A percentile compares a stretch with the other conserved stretches of the same genome.
Evolutionary conservation across 1,284 basidiomycete genomes (phyloP).

Genomic region (Termitomyces sp.): DNA sequence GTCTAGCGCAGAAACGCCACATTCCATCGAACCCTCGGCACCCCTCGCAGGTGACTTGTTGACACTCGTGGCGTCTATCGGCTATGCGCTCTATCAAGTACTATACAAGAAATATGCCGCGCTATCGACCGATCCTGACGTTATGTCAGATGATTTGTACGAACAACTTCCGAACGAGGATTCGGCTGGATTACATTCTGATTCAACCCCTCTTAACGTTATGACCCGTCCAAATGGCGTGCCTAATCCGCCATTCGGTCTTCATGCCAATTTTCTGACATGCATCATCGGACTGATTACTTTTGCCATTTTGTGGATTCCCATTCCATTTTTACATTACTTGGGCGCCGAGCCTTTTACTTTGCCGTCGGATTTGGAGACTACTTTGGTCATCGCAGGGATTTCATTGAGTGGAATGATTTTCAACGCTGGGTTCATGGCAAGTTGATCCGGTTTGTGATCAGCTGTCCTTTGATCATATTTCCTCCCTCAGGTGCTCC

Average conservation of each 20-base stretch:
- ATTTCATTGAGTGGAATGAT: constrained; percentile 63
- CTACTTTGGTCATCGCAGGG: constrained; percentile 47
- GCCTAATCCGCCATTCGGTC: constrained; percentile 65
- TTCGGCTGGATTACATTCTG: constrained; percentile 12
- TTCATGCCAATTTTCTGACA: constrained; percentile 74
- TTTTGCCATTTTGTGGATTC: constrained; percentile 60
- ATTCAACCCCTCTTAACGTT: constrained; percentile 3
- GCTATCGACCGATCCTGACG: constrained; percentile 53
- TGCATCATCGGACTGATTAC: constrained; percentile 66
- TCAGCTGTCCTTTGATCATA: constrained; percentile 8
- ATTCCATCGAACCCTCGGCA: constrained; percentile 30
- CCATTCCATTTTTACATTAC: constrained; percentile 65
- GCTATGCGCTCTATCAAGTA: constrained; percentile 72
- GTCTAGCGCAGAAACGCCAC: constrained; percentile 10
- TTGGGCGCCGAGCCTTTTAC: constrained; percentile 54
- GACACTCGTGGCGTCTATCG: constrained; percentile 64
- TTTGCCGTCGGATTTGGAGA: constrained; percentile 43
- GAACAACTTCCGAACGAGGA: constrained; percentile 38
- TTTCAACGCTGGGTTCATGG: constrained; percentile 79
- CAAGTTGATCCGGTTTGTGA: constrained; percentile 23
- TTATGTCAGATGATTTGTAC: constrained; percentile 37
- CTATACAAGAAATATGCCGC: constrained; percentile 77
- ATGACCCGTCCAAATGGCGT: constrained; percentile 28
- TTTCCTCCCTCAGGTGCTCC: constrained; percentile 48
- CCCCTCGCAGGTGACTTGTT: constrained; percentile 75